phyloP scores from a whole-genome alignment of 208 protist species.

The Trypanosoma boissoni region DNA sequence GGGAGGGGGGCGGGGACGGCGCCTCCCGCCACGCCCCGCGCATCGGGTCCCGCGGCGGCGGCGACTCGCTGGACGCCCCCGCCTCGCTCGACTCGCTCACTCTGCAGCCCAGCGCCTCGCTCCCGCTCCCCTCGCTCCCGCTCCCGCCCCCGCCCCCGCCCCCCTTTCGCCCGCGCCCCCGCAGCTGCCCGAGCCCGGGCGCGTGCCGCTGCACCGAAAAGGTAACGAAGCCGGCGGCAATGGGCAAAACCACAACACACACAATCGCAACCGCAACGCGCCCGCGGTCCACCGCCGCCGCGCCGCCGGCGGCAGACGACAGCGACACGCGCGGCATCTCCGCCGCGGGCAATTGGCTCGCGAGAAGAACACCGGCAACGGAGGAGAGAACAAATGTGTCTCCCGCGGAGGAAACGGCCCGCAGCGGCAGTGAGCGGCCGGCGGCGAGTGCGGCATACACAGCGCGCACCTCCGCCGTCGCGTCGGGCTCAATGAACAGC shows the following conservation, averaged over 20 bases:
- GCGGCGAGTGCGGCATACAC: constrained; percentile 7
- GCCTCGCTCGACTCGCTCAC: too few relatives aligned
- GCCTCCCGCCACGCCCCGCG: too few relatives aligned
- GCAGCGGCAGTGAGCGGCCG: constrained; percentile 3
- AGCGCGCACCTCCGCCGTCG: neutral
- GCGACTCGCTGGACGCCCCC: too few relatives aligned
- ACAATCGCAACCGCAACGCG: constrained; percentile 6
- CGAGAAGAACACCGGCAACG: constrained; percentile 40
- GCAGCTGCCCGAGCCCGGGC: constrained; percentile 34
- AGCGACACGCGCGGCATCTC: constrained; percentile 10
- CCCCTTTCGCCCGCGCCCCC: constrained; percentile 14
- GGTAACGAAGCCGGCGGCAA: constrained; percentile 53
- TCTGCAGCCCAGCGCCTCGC: too few relatives aligned
- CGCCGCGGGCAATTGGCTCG: constrained; percentile 25
- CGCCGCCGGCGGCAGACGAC: too few relatives aligned
- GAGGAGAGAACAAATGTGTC: constrained; percentile 35
- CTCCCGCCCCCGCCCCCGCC: too few relatives aligned
- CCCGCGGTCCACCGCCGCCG: neutral
- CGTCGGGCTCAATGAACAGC: constrained; percentile 36
- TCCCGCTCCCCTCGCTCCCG: too few relatives aligned
- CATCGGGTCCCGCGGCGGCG: too few relatives aligned
- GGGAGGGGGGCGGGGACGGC: too few relatives aligned
- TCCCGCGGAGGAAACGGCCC: neutral
- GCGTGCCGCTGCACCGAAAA: constrained; percentile 72
- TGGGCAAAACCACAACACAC: constrained; percentile 52